These are phyloP conservation scores for Mortierella sp. DNA, from an alignment of 371 early-diverging fungal species.

Conservation along the genomic window DNA sequence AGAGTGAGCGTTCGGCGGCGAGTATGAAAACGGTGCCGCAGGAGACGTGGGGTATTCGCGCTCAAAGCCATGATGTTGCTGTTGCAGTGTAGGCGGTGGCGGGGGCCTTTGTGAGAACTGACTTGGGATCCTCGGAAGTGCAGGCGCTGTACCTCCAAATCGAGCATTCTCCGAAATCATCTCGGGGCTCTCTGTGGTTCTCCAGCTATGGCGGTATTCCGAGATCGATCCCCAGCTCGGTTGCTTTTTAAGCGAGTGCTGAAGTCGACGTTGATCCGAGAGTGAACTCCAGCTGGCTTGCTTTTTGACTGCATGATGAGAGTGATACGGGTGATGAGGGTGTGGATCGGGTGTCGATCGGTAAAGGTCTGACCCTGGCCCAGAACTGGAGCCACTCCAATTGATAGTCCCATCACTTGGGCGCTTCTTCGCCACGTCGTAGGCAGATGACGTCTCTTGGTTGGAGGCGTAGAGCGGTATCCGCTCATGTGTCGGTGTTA, in stretches of 20 bases:
- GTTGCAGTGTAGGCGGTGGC: conserved; percentile 12
- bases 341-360: conserved; percentile 15
- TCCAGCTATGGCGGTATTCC: conserved; percentile 27
- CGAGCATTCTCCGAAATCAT: conserved; percentile 21
- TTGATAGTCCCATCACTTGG: conserved; percentile 37
- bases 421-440: conserved; percentile 29
- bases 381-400: conserved; percentile 11
- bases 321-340: conserved; percentile 10
- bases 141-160: conserved; percentile 26
- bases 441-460: conserved; percentile 1
- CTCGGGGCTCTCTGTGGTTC: conserved; percentile 38
- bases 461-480: conserved; percentile 23
- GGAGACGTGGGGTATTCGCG: conserved; percentile 32
- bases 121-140: conserved; percentile 23
- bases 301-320: conserved; percentile 28
- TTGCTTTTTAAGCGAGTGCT: conserved; percentile 36
- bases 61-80: conserved; percentile 24
- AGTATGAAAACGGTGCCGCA: conserved; percentile 21
- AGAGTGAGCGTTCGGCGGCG: conserved; percentile 12
- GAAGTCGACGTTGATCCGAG: conserved; percentile 28
- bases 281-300: conserved; percentile 42
- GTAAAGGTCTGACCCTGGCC: conserved; percentile 21
- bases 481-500: conserved; percentile 41
- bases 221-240: conserved; percentile 37
- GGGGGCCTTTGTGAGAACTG: conserved; percentile 31